phyloP scores from a whole-genome alignment of 2,329 filamentous ascomycete species.

The Botrytis galanthina region DNA sequence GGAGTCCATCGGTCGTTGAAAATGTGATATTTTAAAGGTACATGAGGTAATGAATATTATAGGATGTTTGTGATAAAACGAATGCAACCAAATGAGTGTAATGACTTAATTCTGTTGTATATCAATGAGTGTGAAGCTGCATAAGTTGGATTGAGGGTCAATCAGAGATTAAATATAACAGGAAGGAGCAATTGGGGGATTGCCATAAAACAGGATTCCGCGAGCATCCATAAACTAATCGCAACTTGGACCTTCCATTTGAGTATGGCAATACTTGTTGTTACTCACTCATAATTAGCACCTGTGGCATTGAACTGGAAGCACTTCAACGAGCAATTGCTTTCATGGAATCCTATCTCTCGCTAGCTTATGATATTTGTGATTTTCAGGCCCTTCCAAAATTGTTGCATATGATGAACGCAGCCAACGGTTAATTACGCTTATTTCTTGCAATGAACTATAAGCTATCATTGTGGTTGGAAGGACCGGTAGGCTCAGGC shows the following conservation, averaged over 20 bases:
- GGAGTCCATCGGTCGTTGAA: constrained; percentile 28
- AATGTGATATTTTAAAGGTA: background rate
- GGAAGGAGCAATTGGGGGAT: constrained; percentile 4
- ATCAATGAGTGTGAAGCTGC: constrained; percentile 7
- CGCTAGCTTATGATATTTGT: background rate
- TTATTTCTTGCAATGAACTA: background rate
- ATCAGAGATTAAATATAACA: background rate
- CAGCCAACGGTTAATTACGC: background rate
- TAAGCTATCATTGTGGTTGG: background rate
- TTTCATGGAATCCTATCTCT: background rate
- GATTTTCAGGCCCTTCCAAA: background rate
- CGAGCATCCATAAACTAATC: background rate
- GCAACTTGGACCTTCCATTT: constrained; percentile 9
- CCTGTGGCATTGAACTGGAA: background rate
- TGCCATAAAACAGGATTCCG: background rate
- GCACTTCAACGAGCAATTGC: background rate
- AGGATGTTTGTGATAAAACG: constrained; percentile 16
- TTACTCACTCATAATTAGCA: background rate
- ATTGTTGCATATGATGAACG: background rate
- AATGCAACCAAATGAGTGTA: constrained; percentile 24
- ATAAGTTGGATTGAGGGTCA: background rate
- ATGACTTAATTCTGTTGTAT: background rate
- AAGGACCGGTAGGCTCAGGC: background rate
- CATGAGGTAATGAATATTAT: constrained; percentile 18
- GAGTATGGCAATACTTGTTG: background rate